Evolutionary conservation across 495 filamentous ascomycete genomes (phyloP), one percentile per base, ranked within the genome.

Genomic region (Trichoderma reesei): DNA sequence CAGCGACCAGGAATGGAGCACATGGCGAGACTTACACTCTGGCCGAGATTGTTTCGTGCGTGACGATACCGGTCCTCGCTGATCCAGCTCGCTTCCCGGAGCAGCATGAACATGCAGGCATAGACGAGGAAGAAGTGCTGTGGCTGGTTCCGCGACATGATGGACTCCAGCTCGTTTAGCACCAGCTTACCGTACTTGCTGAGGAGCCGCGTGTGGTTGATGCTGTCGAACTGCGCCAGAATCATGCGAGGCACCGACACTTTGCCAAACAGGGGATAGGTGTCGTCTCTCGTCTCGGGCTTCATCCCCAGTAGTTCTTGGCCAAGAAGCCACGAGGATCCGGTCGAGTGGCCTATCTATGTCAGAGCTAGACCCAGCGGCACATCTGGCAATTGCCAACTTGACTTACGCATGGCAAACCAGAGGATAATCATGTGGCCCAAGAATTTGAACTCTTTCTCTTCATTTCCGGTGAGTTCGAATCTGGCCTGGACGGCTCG

Each of bases 221-320:
- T 74, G 60, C 74, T 77, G 67, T 81, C 79, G 63, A 81, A 78
- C 64, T 81, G 79, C 2, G 77, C 79, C 37, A 78, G 71, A 16
- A 81, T 72, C 78, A 80, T 80, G 16, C 78, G 73, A 10, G 79
- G 76, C 16, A 77, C 63, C 1, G 65, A 70, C 6, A 72, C 65
- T 41, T 63, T 71, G 2, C 70, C 73, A 11, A 34, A 6, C 37
- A 71, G 68, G 0, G 72, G 70, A n/a, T 69, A 67, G 10, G 65
- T 63, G 2, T 31, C 20, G 9, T 68, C 64, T 13, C 54, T n/a
- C 8, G 65, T 64, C 56, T 61, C 56, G 0, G 70, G 69, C 3
- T 65, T 26, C 70, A 77, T 72, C 7, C 69, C 76, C 34, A 79
- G 64, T 2, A 36, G 63, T 11, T 79, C 74, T 4, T 69, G 16